phyloP scores from a whole-genome alignment of 345 rosid genomes.

The Viola odorata region DNA sequence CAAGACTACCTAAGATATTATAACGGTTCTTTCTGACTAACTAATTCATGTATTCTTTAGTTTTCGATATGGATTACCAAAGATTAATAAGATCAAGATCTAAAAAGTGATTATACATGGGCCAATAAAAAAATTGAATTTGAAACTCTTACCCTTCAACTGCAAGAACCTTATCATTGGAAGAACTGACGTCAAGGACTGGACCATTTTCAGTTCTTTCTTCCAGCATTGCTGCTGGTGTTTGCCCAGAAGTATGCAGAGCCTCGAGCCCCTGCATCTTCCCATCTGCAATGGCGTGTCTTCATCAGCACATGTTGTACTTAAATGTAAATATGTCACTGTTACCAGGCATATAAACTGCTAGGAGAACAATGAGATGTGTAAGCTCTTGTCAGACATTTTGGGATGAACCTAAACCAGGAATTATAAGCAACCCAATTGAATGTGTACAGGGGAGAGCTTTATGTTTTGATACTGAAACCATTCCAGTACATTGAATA shows the following conservation, averaged over 20 bases:
- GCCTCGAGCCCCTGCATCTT: conserved; percentile 35
- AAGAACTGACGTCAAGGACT: conserved; percentile 17
- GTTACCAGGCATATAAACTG: conserved; percentile 11
- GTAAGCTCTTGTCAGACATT: conserved; percentile 5
- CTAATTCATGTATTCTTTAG: no score
- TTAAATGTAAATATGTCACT: conserved; percentile 6
- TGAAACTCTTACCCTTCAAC: conserved; percentile 37
- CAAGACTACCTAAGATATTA: no score
- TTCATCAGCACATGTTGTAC: conserved; percentile 23
- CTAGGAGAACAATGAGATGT: conserved; percentile 15
- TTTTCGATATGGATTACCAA: no score
- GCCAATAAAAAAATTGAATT: conserved; percentile 1
- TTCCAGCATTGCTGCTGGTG: conserved; percentile 28
- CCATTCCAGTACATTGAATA: conserved; percentile 19
- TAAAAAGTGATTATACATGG: background rate
- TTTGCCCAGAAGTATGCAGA: conserved; percentile 29
- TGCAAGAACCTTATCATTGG: conserved; percentile 24
- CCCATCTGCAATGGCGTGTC: conserved; percentile 43
- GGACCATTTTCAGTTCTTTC: conserved; percentile 37
- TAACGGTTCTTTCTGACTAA: no score
- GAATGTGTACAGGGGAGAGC: conserved; percentile 4
- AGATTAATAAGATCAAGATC: no score
- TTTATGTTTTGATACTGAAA: conserved; percentile 11
- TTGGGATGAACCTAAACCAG: conserved; percentile 11
- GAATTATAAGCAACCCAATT: conserved; percentile 1